These are phyloP conservation scores for Kwoniella shandongensis DNA, from an alignment of 768 basidiomycete genomes.

Conservation along the genomic window DNA sequence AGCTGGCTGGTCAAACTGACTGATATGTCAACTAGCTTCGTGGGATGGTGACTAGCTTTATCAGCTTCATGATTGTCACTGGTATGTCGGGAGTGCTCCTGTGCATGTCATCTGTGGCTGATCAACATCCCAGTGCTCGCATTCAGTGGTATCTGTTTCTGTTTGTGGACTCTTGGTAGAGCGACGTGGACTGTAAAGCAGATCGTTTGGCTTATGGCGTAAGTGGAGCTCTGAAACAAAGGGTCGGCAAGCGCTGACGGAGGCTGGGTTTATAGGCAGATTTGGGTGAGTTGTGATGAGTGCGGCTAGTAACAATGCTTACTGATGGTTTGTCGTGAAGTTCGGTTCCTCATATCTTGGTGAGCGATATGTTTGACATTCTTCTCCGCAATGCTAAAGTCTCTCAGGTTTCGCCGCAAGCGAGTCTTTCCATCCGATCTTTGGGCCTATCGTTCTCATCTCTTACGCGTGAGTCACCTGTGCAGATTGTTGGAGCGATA, in stretches of 20 bases:
- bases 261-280: slow-evolving; percentile 26
- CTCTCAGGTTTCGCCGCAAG: slow-evolving; percentile 44
- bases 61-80: slow-evolving; percentile 50
- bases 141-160: slow-evolving; percentile 51
- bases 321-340: slow-evolving; percentile 13
- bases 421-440: slow-evolving; percentile 50
- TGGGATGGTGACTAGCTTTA: slow-evolving; percentile 51
- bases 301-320: not conserved
- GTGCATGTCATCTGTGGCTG: not conserved
- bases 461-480: slow-evolving; percentile 45
- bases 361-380: slow-evolving; percentile 4
- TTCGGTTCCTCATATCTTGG: slow-evolving; percentile 47
- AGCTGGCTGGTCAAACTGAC: not conserved
- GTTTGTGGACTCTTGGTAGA: slow-evolving; percentile 50
- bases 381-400: not conserved
- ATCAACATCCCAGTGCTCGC: slow-evolving; percentile 37
- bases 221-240: slow-evolving; percentile 20
- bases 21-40: slow-evolving; percentile 40
- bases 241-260: no score
- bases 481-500: not conserved
- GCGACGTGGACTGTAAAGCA: slow-evolving; percentile 52
- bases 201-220: slow-evolving; percentile 53
- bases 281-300: slow-evolving; percentile 32
- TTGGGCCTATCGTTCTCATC: slow-evolving; percentile 51
- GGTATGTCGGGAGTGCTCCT: slow-evolving; percentile 25